These are phyloP conservation scores for Chlorella sp. DNA, from an alignment of 139 green algal species.

Conservation along the genomic window DNA sequence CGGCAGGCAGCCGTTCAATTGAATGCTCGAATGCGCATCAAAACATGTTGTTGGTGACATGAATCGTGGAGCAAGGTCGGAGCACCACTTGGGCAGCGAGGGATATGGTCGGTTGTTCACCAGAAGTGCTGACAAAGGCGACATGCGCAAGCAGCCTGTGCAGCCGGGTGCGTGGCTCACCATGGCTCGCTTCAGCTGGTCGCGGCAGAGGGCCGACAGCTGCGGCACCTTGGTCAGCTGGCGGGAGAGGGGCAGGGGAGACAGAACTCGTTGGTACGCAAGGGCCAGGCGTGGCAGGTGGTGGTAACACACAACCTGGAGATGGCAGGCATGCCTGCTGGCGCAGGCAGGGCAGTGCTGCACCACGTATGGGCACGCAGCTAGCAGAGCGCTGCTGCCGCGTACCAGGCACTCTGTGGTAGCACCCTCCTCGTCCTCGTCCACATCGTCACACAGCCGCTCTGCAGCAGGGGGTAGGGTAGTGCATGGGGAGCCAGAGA, in stretches of 20 bases:
- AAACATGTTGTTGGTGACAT: too few relatives aligned
- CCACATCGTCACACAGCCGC: conserved; percentile 42
- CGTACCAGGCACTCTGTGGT: conserved; percentile 77
- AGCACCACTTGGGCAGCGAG: too few relatives aligned
- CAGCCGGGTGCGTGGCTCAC: too few relatives aligned
- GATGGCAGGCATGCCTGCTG: not conserved
- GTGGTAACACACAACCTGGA: not conserved
- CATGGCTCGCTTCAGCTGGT: conserved; percentile 73
- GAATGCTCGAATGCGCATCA: too few relatives aligned
- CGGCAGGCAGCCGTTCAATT: too few relatives aligned
- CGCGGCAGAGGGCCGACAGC: conserved; percentile 70
- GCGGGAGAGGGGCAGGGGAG: not conserved
- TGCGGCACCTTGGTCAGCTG: conserved; percentile 18
- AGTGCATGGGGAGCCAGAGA: too few relatives aligned
- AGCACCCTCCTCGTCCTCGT: conserved; percentile 53
- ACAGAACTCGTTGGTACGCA: not conserved
- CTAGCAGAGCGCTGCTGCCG: not conserved
- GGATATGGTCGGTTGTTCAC: too few relatives aligned
- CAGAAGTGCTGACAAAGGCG: too few relatives aligned
- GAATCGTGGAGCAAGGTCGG: too few relatives aligned
- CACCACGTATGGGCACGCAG: not conserved
- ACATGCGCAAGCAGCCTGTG: too few relatives aligned
- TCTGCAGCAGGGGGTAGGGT: not conserved
- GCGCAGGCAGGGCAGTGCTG: not conserved
- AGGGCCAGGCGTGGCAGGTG: not conserved